Evolutionary conservation across 306 rosid genomes (phyloP), one percentile per base, ranked within the genome.

Genomic region (Cucurbita argyrosperma): DNA sequence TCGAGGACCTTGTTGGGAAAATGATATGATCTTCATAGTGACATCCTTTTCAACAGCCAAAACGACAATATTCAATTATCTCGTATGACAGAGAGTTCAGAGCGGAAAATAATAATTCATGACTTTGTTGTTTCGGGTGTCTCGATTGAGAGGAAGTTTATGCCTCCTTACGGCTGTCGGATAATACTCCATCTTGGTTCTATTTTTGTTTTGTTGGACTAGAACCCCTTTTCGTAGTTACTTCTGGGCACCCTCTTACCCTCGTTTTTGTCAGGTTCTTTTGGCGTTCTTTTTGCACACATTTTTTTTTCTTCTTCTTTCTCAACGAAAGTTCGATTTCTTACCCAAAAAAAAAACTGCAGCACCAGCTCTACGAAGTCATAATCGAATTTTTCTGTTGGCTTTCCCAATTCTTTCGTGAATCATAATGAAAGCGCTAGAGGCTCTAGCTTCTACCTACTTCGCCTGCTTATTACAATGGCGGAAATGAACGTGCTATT

Each of bases 1-100:
- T 52, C 96, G 89, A n/a, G 93, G 96, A 19, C 93, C 90, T 88
- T 85, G 90, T 74, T 88, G 96, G 47, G 93, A 81, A 70, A 88
- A 84, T 23, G 90, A 82, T 74, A 90, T 83, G 52, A 92, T 86
- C 85, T 86, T 90, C 88, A 81, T 82, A 7, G 92, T 81, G 11
- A 92, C 83, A 57, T 92, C 96, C 98, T 92, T 81, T 78, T 60
- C 68, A 56, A 75, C 72, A 78, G 78, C 79, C 79, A 79, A 68
- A 58, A 63, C 59, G 68, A 74, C 52, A 18, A 64, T 62, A 79
- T 51, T 77, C 72, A 71, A 23, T 78, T 9, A 56, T 75, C 53
- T 47, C 46, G 37, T 12, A 47, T 4, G 42, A 30, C 13, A 30
- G 35, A 43, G 35, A 18, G 10, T 12, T 18, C 46, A 0, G 10